Conservation (phyloP, 768 basidiomycete species). For the Hygrocybe coccinea region DNA sequence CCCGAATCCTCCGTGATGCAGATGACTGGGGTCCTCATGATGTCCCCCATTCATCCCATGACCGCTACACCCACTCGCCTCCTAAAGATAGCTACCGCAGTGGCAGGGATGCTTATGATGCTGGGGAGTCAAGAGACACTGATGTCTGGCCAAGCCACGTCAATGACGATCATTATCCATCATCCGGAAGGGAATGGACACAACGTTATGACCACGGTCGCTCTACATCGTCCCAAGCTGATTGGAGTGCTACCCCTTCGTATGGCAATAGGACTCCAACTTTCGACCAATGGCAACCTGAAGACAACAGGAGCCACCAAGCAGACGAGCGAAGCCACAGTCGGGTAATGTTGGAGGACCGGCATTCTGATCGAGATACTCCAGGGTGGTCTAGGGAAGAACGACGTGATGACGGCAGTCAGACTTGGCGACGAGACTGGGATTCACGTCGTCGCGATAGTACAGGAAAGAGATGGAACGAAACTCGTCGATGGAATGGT, state of each 20-base stretch:
- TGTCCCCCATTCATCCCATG: slow-evolving; percentile 29
- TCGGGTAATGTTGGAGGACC: slow-evolving; percentile 20
- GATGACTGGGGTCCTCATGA: slow-evolving; percentile 49
- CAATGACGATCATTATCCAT: slow-evolving; percentile 39
- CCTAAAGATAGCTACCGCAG: slow-evolving; percentile 49
- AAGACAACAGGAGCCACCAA: slow-evolving; percentile 36
- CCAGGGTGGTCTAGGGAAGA: slow-evolving; percentile 36
- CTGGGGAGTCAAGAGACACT: slow-evolving; percentile 38
- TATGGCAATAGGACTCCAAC: slow-evolving; percentile 39
- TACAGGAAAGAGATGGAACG: slow-evolving; percentile 32
- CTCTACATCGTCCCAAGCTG: slow-evolving; percentile 45
- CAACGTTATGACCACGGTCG: slow-evolving; percentile 42
- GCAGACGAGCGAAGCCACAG: slow-evolving; percentile 37
- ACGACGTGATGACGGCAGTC: slow-evolving; percentile 37
- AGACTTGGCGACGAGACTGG: slow-evolving; percentile 48
- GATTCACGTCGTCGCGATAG: slow-evolving; percentile 36
- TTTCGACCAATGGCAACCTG: slow-evolving; percentile 41
- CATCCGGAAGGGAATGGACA: slow-evolving; percentile 45
- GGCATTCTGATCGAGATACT: slow-evolving; percentile 29
- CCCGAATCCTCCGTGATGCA: slow-evolving; percentile 48
- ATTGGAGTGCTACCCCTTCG: slow-evolving; percentile 37
- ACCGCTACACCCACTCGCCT: slow-evolving; percentile 40
- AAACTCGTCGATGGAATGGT: slow-evolving; percentile 25
- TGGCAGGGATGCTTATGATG: slow-evolving; percentile 48
- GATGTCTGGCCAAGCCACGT: slow-evolving; percentile 43